Evolutionary conservation across 495 filamentous ascomycete genomes (phyloP), one percentile per base, ranked within the genome.

Genomic region (Aeminium ludgeri): DNA sequence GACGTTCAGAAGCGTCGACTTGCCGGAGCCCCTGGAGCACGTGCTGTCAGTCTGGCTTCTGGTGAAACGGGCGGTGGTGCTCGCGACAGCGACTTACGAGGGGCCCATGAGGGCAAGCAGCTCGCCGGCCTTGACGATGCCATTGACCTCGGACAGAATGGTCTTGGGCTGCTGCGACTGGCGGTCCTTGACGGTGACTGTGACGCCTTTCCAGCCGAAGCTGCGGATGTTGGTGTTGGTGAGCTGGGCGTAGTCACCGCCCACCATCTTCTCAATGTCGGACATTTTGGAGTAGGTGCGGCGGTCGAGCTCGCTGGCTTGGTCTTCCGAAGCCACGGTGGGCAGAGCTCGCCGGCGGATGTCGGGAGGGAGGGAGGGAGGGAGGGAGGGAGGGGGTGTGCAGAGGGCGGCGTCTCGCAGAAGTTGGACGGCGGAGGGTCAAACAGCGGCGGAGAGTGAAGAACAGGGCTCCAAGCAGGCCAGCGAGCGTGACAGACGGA

Each of bases 71-170:
- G n/a, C n/a, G n/a, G n/a, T n/a, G n/a, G n/a, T n/a, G n/a, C n/a
- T n/a, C 7, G 20, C 18, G 5, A 15, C 20, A 7, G 30, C 11
- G 33, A 42, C 45, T 17, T 44, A 55, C 18, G 72, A 78, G 0
- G 78, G 78, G 30, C 81, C 81, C 77, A 86, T 84, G 10, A 86
- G 49, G 16, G 81, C 81, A 41, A 79, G 62, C 33, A 86, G 58
- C 48, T 85, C 76, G 29, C 81, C 81, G 37, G 72, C 67, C 53
- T 66, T 56, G 30, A 73, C 64, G 8, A 63, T 51, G 25, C 72
- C 74, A 45, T 64, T 58, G 16, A 70, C 58, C 45, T 69, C 57
- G 18, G 64, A 61, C 30, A 79, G 59, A 43, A 79, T 61, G 37
- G 58, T 49, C 56, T 68, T 69, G 1, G 72, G 60, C 36, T 69